Conservation (phyloP, 306 rosid species). For the Castanopsis chinensis region DNA sequence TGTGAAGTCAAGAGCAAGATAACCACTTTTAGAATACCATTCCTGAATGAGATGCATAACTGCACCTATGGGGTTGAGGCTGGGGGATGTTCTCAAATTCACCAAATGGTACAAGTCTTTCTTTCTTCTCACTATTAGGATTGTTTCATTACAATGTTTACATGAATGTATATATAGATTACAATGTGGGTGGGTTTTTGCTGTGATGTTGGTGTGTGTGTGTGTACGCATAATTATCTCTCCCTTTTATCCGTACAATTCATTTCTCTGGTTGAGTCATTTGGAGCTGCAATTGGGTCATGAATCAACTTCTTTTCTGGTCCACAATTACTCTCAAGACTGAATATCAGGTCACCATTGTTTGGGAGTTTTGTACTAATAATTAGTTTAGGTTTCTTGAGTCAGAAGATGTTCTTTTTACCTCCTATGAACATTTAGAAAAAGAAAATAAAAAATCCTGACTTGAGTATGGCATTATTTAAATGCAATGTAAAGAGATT, state of each 20-base stretch:
- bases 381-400: slow-evolving; percentile 10
- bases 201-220: no score
- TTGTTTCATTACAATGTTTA: background rate
- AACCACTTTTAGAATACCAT: slow-evolving; percentile 28
- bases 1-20: slow-evolving; percentile 39
- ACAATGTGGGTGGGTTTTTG: no score
- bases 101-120: slow-evolving; percentile 35
- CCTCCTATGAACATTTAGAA: background rate
- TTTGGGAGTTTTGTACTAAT: background rate
- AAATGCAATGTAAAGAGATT: background rate
- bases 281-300: background rate
- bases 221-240: no score
- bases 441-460: background rate
- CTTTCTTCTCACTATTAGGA: slow-evolving; percentile 8
- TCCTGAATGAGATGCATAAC: slow-evolving; percentile 34
- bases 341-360: background rate
- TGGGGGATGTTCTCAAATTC: slow-evolving; percentile 33
- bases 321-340: background rate
- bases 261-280: background rate
- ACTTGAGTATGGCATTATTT: background rate
- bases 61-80: slow-evolving; percentile 33
- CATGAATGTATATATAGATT: background rate
- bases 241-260: background rate
- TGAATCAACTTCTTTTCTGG: background rate
- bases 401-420: background rate